Conservation (phyloP, 179 eudicot genomes). For the Dionaea muscipula region DNA sequence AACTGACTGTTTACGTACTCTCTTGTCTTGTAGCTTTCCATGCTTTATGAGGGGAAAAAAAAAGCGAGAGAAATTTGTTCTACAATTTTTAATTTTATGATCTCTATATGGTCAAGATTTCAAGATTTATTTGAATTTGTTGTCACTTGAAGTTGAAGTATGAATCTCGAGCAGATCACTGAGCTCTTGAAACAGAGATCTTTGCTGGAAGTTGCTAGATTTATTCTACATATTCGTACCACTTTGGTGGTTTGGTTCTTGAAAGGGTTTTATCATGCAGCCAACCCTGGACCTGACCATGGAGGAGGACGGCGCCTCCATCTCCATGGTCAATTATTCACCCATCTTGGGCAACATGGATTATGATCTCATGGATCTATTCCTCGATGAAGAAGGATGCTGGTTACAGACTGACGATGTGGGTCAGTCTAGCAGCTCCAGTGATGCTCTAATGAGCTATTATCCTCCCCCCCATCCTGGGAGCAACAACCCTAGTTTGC, state of each 20-base stretch:
- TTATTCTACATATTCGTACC: slow-evolving; percentile 38
- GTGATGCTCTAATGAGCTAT: slow-evolving; percentile 14
- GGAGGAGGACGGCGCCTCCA: slow-evolving; percentile 54
- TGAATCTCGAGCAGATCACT: slow-evolving; percentile 14
- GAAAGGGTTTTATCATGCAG: slow-evolving; percentile 4
- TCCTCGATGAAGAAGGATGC: slow-evolving; percentile 50
- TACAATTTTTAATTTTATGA: too few species aligned
- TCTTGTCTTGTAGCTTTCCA: too few species aligned
- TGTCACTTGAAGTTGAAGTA: slow-evolving; percentile 1
- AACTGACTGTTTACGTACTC: too few species aligned
- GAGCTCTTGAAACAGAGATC: slow-evolving; percentile 26
- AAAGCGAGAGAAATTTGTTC: too few species aligned
- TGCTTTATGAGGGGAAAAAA: too few species aligned
- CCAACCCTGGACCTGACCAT: slow-evolving; percentile 13
- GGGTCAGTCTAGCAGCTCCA: slow-evolving; percentile 21
- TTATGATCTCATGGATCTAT: slow-evolving; percentile 54
- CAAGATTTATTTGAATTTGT: background rate
- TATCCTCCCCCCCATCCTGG: slow-evolving; percentile 15
- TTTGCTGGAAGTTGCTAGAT: slow-evolving; percentile 37
- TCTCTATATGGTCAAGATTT: too few species aligned
- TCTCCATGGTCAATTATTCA: slow-evolving; percentile 18
- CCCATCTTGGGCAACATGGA: slow-evolving; percentile 34
- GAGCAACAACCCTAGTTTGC: slow-evolving; percentile 19
- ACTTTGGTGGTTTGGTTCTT: slow-evolving; percentile 42
- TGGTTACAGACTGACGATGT: slow-evolving; percentile 54